These are phyloP conservation scores for Trifolium fragiferum DNA, from an alignment of 306 rosid genomes.

Conservation along the genomic window DNA sequence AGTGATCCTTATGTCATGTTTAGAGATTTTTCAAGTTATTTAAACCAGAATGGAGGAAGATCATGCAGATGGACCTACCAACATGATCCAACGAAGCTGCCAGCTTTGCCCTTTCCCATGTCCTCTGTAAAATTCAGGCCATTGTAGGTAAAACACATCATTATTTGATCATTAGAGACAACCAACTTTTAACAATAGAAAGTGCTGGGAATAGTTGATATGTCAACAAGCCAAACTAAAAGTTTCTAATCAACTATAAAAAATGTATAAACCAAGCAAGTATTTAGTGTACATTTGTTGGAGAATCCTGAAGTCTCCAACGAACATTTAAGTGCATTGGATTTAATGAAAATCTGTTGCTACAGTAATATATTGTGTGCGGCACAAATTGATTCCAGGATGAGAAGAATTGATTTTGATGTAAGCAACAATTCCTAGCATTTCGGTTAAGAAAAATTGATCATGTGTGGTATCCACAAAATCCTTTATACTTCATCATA, in stretches of 20 bases:
- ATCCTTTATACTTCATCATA: neutral
- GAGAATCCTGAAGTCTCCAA: neutral
- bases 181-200: neutral
- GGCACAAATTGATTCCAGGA: too few relatives aligned
- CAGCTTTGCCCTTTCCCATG: conserved; percentile 95
- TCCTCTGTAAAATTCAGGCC: conserved; percentile 68
- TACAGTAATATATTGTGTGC: neutral
- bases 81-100: conserved; percentile 85
- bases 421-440: neutral
- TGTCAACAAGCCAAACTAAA: conserved; percentile 3
- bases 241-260: conserved; percentile 3
- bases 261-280: neutral
- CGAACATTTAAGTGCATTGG: neutral
- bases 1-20: neutral
- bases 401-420: neutral
- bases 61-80: conserved; percentile 59
- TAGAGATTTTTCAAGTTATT: conserved; percentile 29
- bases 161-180: conserved; percentile 8
- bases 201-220: conserved; percentile 4
- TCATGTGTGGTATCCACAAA: neutral
- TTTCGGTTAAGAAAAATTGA: neutral
- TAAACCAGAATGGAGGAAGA: conserved; percentile 36
- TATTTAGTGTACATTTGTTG: neutral
- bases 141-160: conserved; percentile 17
- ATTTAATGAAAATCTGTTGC: neutral